These are phyloP conservation scores for Isabelozyma rhagii DNA, from an alignment of 805 yeast species.

Conservation along the genomic window DNA sequence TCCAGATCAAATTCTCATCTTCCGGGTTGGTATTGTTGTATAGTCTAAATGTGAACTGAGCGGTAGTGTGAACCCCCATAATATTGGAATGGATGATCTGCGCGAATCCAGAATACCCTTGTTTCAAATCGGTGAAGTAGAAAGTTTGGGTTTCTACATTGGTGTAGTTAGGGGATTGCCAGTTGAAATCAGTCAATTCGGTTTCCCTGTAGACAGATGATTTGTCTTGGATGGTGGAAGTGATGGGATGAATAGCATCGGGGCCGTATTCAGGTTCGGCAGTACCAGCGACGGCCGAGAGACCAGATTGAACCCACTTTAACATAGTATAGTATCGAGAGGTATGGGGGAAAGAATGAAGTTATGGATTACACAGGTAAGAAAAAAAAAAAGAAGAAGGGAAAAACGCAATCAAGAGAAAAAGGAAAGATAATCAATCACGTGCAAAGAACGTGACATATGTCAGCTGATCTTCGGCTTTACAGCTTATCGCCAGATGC, in stretches of 20 bases:
- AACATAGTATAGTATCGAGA: slow-evolving; percentile 41
- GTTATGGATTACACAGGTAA: not conserved
- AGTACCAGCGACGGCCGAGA: slow-evolving; percentile 94
- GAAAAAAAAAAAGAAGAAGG: not conserved
- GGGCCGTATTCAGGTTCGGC: slow-evolving; percentile 97
- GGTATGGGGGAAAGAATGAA: not conserved
- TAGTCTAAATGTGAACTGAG: slow-evolving; percentile 90
- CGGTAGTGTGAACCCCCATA: slow-evolving; percentile 82
- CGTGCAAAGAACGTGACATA: not conserved
- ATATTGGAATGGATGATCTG: slow-evolving; percentile 93
- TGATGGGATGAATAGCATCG: slow-evolving; percentile 85
- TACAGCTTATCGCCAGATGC: no score
- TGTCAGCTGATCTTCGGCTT: no score
- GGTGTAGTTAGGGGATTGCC: slow-evolving; percentile 73
- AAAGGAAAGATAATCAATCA: not conserved
- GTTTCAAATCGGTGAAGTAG: slow-evolving; percentile 65
- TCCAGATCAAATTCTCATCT: slow-evolving; percentile 68
- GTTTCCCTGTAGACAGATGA: slow-evolving; percentile 52
- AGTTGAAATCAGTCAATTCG: slow-evolving; percentile 64
- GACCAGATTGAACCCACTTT: slow-evolving; percentile 81
- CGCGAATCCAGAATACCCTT: slow-evolving; percentile 78
- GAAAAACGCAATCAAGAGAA: not conserved
- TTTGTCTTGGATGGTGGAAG: slow-evolving; percentile 45
- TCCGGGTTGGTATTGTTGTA: slow-evolving; percentile 49
- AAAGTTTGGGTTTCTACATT: slow-evolving; percentile 96